phyloP scores from a whole-genome alignment of 1,284 basidiomycete species.

The Ustilago loliicola region DNA sequence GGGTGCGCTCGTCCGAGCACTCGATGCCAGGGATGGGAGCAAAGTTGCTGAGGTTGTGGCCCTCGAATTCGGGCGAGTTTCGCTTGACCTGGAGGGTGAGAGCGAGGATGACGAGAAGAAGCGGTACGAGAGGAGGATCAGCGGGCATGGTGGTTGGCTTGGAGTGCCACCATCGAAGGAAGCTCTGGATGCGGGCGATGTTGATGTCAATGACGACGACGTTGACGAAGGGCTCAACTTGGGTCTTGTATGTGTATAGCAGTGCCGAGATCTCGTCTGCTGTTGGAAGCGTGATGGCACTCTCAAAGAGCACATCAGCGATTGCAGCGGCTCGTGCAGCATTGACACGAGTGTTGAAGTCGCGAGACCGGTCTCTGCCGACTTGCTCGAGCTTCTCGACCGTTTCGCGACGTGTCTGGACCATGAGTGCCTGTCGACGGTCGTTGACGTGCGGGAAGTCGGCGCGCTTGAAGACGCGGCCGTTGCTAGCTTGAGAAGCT shows the following conservation, averaged over 20 bases:
- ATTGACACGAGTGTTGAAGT: conserved; percentile 58
- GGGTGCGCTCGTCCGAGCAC: conserved; percentile 55
- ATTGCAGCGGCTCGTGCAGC: conserved; percentile 63
- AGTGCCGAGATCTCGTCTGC: conserved; percentile 47
- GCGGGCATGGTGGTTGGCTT: conserved; percentile 60
- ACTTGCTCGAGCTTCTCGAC: conserved; percentile 52
- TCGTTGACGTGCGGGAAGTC: conserved; percentile 46
- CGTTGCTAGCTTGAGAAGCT: conserved; percentile 8
- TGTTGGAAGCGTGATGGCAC: conserved; percentile 51
- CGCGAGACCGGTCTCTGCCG: conserved; percentile 44
- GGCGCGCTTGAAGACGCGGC: conserved; percentile 42
- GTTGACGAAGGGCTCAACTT: conserved; percentile 59
- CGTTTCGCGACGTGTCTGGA: conserved; percentile 43
- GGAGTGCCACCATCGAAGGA: conserved; percentile 63
- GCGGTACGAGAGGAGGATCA: conserved; percentile 61
- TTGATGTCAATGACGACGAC: conserved; percentile 60
- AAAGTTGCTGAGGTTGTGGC: conserved; percentile 38
- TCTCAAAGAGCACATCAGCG: conserved; percentile 56
- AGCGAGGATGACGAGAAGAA: conserved; percentile 62
- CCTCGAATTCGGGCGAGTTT: conserved; percentile 44
- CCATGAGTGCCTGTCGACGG: conserved; percentile 39
- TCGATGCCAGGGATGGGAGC: conserved; percentile 38
- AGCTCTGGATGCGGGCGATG: conserved; percentile 57
- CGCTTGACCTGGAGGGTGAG: conserved; percentile 59
- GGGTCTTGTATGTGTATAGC: conserved; percentile 57